Evolutionary conservation across 2,329 filamentous ascomycete species (phyloP).

Genomic region (Diaporthe longicolla): DNA sequence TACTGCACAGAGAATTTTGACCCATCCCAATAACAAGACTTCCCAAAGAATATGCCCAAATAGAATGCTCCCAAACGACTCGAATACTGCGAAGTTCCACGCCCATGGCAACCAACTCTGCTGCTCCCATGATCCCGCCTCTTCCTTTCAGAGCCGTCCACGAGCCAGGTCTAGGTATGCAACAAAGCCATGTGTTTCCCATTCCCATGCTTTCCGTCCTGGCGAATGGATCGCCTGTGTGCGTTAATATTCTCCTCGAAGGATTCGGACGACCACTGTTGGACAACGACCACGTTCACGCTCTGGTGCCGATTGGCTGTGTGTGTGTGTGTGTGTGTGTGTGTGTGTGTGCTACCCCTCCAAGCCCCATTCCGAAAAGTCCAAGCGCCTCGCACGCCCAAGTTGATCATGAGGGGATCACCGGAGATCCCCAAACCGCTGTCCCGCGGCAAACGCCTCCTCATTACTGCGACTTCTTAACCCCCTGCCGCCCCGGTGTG

Average conservation of each 20-base stretch:
- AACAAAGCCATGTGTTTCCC: constrained; percentile 14
- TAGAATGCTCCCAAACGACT: constrained; percentile 15
- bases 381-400: constrained; percentile 6
- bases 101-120: constrained; percentile 14
- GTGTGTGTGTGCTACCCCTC: neutral
- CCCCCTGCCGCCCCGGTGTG: neutral
- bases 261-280: neutral
- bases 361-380: neutral
- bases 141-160: neutral
- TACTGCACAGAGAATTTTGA: constrained; percentile 16
- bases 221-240: constrained; percentile 24
- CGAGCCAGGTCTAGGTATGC: constrained; percentile 33
- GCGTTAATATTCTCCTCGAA: constrained; percentile 5
- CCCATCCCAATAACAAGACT: neutral
- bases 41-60: constrained; percentile 17
- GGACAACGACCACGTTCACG: neutral
- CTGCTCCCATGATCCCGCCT: constrained; percentile 1
- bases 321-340: neutral
- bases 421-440: neutral
- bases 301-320: neutral
- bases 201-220: constrained; percentile 26
- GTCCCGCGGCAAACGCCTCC: neutral
- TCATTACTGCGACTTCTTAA: neutral
- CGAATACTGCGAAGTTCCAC: neutral
- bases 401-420: neutral